Base-by-base conservation (phyloP, 108 stramenopile genomes). In the Cylindrotheca fusiformis region DNA sequence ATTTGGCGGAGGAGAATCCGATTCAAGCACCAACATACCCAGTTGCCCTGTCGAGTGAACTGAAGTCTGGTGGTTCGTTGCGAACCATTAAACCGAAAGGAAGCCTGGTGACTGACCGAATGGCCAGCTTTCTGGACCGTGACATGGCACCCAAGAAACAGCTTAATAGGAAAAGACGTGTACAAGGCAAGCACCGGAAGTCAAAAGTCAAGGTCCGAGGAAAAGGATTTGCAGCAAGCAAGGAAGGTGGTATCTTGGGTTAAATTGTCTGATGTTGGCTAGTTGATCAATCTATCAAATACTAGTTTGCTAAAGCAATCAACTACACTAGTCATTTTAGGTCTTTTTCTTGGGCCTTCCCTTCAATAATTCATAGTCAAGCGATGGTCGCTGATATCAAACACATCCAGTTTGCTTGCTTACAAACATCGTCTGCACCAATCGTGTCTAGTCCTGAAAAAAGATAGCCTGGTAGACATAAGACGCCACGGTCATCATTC, bases 71-170 rank as follows among this genome's bases (percentile, higher is more conserved):
- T 25, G 69, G 76, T n/a, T 63, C 72, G 30, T 69, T 93, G 46
- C 79, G 92, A 26, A 79, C 81, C 4, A 76, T 93, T 19, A 73
- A 71, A 21, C 92, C 92, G 20, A 93, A 93, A 82, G 92, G 92
- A 49, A 79, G 71, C 24, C 52, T 93, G 32, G 55, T 90, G 8
- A 84, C 84, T 18, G 92, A 93, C 55, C 81, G 92, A 14, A 69
- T 90, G 69, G 82, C 79, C 54, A 87, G 85, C 69, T 79, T 88
- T 63, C 70, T 65, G 3, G 85, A 84, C 32, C 81, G 92, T 24
- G 85, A 83, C 47, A 88, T 93, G 87, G 67, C 82, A 17, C 60
- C 58, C 28, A 84, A 80, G 66, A 87, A 82, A 75, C 68, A 60
- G 32, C 26, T 69, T 8, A 65, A 73, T 19, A 73, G 66, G 3